Evolutionary conservation across 768 basidiomycete species (phyloP), one percentile per base, ranked within the genome.

Genomic region (Infundibulicybe gibba): DNA sequence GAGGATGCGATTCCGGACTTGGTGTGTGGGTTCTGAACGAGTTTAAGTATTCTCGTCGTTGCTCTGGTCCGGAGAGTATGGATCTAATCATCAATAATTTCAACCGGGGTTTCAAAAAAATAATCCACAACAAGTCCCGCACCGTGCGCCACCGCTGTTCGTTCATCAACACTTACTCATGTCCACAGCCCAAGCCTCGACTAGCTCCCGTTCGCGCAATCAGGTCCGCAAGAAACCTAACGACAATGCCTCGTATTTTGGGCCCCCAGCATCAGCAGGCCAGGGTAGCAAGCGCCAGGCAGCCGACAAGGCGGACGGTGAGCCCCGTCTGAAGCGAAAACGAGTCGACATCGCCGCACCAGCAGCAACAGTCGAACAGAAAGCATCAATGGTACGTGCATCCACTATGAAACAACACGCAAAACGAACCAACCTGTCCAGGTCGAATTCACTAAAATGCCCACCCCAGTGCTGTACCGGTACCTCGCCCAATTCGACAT

Each of bases 401-500:
- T 41, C 43, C 38, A 20, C 21, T 10, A 33, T 47, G 19, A 35
- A 16, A 37, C n/a, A 12, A 25, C 20, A 14, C 43, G 14, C 30
- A 40, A 16, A 45, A 45, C 40, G 19, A 49, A 25, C 35, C 41
- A 16, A 35, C 30, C 37, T 13, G 10, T 19, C 40, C 62, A 92
- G 89, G 77, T 91, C 54, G 86, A 91, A 58, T 90, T 92, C 61
- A 70, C 74, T 39, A 80, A 79, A 54, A 72, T 91, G 68, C 78
- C 89, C n/a, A 68, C 71, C 11, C 64, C 76, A 14, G 76, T 77
- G 12, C 67, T 92, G 20, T 77, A 88, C 59, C 79, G 81, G 48
- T 92, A 92, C 62, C 75, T 92, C 49, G 71, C 75, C 14, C 81
- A 85, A 47, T 87, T 79, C 56, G 83, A 89, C 58, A 75, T 90